Base-by-base conservation (phyloP, 208 protist species). In the Vickermania ingenoplastis region DNA sequence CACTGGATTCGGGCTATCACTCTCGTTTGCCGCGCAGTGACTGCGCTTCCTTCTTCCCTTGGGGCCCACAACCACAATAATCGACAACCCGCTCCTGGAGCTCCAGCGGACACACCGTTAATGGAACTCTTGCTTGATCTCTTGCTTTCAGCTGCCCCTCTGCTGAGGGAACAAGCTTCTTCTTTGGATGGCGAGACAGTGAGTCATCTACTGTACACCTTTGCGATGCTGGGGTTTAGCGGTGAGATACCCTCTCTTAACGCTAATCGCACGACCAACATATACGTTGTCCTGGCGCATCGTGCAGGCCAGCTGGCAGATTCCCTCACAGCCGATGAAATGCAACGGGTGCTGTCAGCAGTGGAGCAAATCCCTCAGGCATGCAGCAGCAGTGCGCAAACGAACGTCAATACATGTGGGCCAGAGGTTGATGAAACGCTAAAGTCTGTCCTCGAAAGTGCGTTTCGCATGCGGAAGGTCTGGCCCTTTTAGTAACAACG, bases 251-350 rank as follows among this genome's bases (percentile, higher is more conserved):
- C 41, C 17, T 30, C 50, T 57, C 30, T 56, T 55, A 36, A 53
- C 54, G 17, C 22, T 63, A 0, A 31, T 23, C 2, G 29, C 17
- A 14, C 21, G 31, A 25, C 26, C 25, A 81, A 79, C 31, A 81
- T 89, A 48, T 92, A 79, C 53, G 45, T 89, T 5, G 57, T 69
- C 1, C 63, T 92, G 17, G 85, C 68, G 17, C 65, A 69, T 13
- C 73, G 75, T 2, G 85, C 81, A 0, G 79, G 81, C 1, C 50
- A 77, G 31, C 52, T 89, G 21, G 74, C 72, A 0, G 85, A 89
- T 29, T 41, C 57, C 17, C 57, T 92, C 22, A 63, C 57, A 26
- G 70, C 74, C 28, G 73, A 79, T 36, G 81, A 92, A 59, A 69
- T 78, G 3, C 73, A 67, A 14, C 71, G 73, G 1, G 73, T 92